Evolutionary conservation across 306 rosid genomes (phyloP).

Genomic region (Pyrus communis): DNA sequence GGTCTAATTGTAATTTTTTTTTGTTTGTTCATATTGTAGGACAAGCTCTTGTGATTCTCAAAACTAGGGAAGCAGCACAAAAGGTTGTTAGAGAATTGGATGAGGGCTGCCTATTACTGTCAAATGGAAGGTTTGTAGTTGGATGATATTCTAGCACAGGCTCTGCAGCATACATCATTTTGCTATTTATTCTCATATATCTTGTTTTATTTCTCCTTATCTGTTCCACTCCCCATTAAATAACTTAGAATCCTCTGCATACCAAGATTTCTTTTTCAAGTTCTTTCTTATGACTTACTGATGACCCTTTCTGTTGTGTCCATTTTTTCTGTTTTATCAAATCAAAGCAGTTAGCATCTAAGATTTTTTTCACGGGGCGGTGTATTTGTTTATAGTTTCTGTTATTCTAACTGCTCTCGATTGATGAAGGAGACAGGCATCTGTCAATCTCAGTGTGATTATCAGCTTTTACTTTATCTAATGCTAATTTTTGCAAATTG

Average conservation of each 20-base stretch:
- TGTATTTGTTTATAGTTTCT: not conserved
- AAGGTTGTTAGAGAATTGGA: conserved; percentile 44
- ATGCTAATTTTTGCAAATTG: not conserved
- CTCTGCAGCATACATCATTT: not conserved
- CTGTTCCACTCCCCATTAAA: not conserved
- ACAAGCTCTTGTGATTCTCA: conserved; percentile 73
- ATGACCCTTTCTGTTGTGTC: not conserved
- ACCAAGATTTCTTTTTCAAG: not conserved
- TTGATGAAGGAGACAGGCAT: not conserved
- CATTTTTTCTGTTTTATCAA: not conserved
- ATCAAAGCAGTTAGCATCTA: not conserved
- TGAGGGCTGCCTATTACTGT: conserved; percentile 55
- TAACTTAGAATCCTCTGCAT: not conserved
- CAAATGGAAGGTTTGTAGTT: conserved; percentile 74
- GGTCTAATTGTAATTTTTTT: not conserved
- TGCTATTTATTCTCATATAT: not conserved
- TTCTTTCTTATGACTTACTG: not conserved
- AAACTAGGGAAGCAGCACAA: conserved; percentile 56
- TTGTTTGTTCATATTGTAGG: conserved; percentile 41
- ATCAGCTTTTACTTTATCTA: not conserved
- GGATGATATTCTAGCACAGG: not conserved
- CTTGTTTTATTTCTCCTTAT: not conserved
- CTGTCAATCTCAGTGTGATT: not conserved
- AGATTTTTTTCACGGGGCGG: not conserved
- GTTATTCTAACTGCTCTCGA: not conserved